These are phyloP conservation scores for Solanum pimpinellifolium DNA, from an alignment of 257 asterid genomes.

Conservation along the genomic window DNA sequence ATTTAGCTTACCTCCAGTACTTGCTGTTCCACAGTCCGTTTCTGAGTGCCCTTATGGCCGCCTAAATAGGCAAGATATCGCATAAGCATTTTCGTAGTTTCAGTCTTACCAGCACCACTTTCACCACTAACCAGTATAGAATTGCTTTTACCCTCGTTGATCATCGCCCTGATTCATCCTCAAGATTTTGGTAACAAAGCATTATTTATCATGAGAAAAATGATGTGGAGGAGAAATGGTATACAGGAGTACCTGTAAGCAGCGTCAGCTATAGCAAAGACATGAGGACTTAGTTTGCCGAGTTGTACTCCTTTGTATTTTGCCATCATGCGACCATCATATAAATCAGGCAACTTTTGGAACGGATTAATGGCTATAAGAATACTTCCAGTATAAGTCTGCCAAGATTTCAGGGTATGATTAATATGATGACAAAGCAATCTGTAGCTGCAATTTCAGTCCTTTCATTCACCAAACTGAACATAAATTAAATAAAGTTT, in stretches of 20 bases:
- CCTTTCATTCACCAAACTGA: constrained; percentile 7
- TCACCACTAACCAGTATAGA: constrained; percentile 96
- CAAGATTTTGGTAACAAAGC: constrained; percentile 19
- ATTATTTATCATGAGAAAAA: constrained; percentile 2
- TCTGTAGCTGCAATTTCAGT: constrained; percentile 4
- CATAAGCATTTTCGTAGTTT: constrained; percentile 99
- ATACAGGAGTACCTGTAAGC: constrained; percentile 59
- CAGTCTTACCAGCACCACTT: constrained; percentile 99
- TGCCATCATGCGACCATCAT: constrained; percentile 81
- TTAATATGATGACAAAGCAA: constrained; percentile 9
- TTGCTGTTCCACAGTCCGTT: constrained; percentile 94
- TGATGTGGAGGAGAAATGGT: neutral
- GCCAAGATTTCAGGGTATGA: constrained; percentile 27
- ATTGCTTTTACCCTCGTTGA: constrained; percentile 81
- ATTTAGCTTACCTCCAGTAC: constrained; percentile 73
- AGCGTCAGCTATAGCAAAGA: constrained; percentile 90
- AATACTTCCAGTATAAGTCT: constrained; percentile 98
- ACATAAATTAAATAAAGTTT: neutral
- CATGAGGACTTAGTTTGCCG: constrained; percentile 94
- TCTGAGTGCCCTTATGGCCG: constrained; percentile 93
- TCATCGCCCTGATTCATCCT: constrained; percentile 62
- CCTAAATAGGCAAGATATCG: constrained; percentile 91
- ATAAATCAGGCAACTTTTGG: constrained; percentile 92
- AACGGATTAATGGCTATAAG: constrained; percentile 98
- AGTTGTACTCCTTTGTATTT: constrained; percentile 91